Evolutionary conservation across 1,139 yeast species (phyloP).

Genomic region (Pichia sp.): DNA sequence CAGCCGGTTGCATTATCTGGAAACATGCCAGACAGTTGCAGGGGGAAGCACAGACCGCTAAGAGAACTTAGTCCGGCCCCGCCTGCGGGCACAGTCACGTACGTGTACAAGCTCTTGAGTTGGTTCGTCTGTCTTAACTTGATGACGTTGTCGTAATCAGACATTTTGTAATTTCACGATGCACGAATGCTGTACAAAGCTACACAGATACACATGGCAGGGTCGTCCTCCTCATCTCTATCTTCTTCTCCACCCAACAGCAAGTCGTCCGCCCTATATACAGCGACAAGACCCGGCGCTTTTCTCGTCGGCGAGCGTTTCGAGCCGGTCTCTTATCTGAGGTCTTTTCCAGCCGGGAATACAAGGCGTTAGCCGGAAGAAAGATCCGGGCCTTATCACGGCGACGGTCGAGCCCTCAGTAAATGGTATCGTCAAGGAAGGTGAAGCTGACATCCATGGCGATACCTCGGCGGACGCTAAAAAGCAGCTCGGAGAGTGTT

Average conservation of each 20-base stretch:
- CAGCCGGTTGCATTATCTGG: background rate
- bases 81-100: background rate
- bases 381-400: background rate
- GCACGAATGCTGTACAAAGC: background rate
- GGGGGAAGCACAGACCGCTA: no score
- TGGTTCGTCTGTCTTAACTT: conserved; percentile 87
- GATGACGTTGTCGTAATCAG: conserved; percentile 49
- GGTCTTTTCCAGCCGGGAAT: background rate
- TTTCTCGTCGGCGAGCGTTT: background rate
- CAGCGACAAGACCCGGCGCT: background rate
- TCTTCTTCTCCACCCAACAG: no score
- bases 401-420: background rate
- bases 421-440: conserved; percentile 10
- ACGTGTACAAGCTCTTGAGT: conserved; percentile 73
- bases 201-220: background rate
- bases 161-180: conserved; percentile 13
- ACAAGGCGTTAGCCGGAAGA: background rate
- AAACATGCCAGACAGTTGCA: background rate
- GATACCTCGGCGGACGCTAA: conserved; percentile 8
- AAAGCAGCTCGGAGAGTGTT: background rate
- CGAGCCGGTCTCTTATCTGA: background rate
- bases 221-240: background rate
- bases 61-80: no score
- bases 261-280: no score
- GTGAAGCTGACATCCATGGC: conserved; percentile 14